These are phyloP conservation scores for Barbatosphaeria neglecta DNA, from an alignment of 495 filamentous ascomycete species.

Conservation along the genomic window DNA sequence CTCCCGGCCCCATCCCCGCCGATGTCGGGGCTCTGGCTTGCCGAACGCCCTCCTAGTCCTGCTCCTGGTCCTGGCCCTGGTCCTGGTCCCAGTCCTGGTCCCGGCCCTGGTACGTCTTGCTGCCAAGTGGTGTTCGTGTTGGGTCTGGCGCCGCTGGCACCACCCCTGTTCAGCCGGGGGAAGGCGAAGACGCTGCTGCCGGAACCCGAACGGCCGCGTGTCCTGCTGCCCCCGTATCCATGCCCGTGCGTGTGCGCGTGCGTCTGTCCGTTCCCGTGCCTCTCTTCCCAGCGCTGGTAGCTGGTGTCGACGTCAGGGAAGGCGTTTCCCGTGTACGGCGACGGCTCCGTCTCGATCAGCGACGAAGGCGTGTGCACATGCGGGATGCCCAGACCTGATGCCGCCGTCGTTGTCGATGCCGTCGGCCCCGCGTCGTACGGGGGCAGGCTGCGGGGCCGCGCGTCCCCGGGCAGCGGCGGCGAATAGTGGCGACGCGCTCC, in stretches of 20 bases:
- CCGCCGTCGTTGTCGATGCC: too few relatives aligned
- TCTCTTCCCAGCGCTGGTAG: constrained; percentile 23
- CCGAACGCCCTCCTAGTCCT: not conserved
- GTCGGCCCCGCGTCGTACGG: constrained; percentile 15
- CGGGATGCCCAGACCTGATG: not conserved
- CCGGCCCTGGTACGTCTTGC: too few relatives aligned
- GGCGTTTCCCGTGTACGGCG: constrained; percentile 18
- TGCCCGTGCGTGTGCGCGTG: too few relatives aligned
- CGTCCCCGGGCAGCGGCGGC: not conserved
- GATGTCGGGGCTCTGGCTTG: constrained; percentile 3
- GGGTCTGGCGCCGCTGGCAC: not conserved
- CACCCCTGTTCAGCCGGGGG: constrained; percentile 1
- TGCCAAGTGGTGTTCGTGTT: not conserved
- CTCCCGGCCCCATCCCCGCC: too few relatives aligned
- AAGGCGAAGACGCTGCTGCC: not conserved
- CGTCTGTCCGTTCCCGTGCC: not conserved
- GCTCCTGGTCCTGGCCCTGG: too few relatives aligned
- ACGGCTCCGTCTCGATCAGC: constrained; percentile 32
- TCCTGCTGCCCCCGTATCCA: too few relatives aligned
- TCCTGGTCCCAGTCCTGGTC: too few relatives aligned
- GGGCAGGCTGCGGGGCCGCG: constrained; percentile 2
- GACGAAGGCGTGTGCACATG: constrained; percentile 15
- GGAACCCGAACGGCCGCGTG: constrained; percentile 3
- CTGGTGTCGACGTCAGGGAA: constrained; percentile 25
- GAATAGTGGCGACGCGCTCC: not conserved